These are phyloP conservation scores for Mortierella sp. DNA, from an alignment of 371 early-diverging fungal genomes.

Conservation along the genomic window DNA sequence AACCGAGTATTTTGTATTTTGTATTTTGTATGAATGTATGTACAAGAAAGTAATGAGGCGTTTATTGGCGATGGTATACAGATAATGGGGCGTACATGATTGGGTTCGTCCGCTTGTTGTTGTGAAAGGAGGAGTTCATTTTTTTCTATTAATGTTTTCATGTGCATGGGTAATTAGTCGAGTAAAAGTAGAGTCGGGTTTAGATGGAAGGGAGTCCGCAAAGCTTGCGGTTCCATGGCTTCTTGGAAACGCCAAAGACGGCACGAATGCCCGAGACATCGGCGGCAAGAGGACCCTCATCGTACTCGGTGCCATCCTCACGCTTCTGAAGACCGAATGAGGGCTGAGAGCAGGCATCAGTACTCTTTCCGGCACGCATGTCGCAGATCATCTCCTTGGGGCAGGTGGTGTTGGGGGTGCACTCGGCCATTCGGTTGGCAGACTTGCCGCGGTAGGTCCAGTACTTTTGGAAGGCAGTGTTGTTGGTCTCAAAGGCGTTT, in stretches of 20 bases:
- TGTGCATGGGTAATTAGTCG: not conserved
- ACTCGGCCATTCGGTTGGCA: slow-evolving; percentile 38
- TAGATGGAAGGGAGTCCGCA: slow-evolving; percentile 24
- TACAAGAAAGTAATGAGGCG: not conserved
- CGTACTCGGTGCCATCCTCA: slow-evolving; percentile 12
- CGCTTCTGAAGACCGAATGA: slow-evolving; percentile 15
- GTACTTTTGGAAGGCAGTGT: slow-evolving; percentile 60
- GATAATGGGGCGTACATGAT: not conserved
- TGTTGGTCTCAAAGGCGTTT: slow-evolving; percentile 59
- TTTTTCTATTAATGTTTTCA: not conserved
- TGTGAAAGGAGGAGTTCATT: not conserved
- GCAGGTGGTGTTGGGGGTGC: slow-evolving; percentile 59
- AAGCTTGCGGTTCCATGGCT: slow-evolving; percentile 32
- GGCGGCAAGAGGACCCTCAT: not conserved
- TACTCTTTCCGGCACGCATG: slow-evolving; percentile 64
- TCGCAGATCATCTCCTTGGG: slow-evolving; percentile 59
- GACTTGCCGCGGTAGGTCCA: slow-evolving; percentile 61
- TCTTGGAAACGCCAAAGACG: slow-evolving; percentile 6
- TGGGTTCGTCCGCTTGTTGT: not conserved
- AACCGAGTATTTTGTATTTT: not conserved
- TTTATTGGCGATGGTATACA: slow-evolving; percentile 5
- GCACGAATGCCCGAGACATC: slow-evolving; percentile 8
- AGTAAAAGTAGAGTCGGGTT: not conserved
- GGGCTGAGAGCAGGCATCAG: slow-evolving; percentile 1
- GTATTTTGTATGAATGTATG: not conserved